Evolutionary conservation across 1,284 basidiomycete species (phyloP), one percentile per base, ranked within the genome.

Genomic region (Ceratobasidium sp.): DNA sequence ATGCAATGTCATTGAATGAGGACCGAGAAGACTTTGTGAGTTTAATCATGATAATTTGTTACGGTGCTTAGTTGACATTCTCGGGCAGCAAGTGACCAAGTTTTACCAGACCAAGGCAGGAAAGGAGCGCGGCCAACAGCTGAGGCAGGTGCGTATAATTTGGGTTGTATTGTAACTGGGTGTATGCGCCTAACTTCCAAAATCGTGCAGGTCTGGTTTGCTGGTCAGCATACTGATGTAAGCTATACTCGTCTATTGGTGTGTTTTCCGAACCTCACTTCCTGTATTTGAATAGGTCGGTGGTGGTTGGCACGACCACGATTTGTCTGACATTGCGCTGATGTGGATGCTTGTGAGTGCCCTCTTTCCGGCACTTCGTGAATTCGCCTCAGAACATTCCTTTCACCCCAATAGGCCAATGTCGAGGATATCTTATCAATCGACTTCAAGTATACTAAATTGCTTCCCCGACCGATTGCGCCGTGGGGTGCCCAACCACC

Each of bases 1-100:
- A 92, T 76, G 90, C 91, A 0, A 82, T 92, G 69, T 91, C 91
- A 15, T 82, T 92, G 44, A 87, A 92, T 78, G 91, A 92, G 81
- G 86, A 85, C 37, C 84, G 91, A 71, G 85, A 83, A 34, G 91
- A 92, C 81, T 92, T 92, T 81, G 91, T 91, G 81, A 79, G 90
- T 80, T 65, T 25, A 29, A 34, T 79, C 19, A 43, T 32, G 49
- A 43, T 66, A 11, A n/a, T 46, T 34, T 44, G 51, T 34, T 29
- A 68, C 57, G 67, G 64, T 37, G 29, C 76, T 65, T 65, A 34
- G 29, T 44, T 32, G 25, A 65, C 15, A n/a, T n/a, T 49, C 37
- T 13, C 49, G 52, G 17, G 17, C 71, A 92, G 91, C 83, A 87
- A 74, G 90, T 89, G 79, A 87, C 88, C 62, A 91, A 89, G 80